These are phyloP conservation scores for Kluyveromyces starmeri DNA, from an alignment of 805 yeast species.

Conservation along the genomic window DNA sequence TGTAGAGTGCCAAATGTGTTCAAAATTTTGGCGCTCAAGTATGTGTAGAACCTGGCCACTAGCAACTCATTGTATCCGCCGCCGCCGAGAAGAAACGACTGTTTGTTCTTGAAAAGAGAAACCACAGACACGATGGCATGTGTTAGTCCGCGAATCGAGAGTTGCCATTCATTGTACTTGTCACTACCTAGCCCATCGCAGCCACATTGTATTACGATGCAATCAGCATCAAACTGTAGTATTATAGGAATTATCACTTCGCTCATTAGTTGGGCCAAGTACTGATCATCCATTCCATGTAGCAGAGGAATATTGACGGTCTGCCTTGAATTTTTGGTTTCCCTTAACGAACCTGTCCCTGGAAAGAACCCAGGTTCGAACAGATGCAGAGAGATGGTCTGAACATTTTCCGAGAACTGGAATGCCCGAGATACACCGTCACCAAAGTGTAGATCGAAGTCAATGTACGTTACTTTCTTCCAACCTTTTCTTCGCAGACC, in stretches of 20 bases:
- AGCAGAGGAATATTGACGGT: constrained; percentile 46
- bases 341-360: constrained; percentile 48
- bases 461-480: constrained; percentile 48
- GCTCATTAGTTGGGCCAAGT: constrained; percentile 31
- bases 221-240: constrained; percentile 36
- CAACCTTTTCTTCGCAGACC: constrained; percentile 38
- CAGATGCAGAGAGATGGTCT: constrained; percentile 57
- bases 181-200: constrained; percentile 68
- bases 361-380: constrained; percentile 64
- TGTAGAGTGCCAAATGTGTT: constrained; percentile 7
- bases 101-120: constrained; percentile 19
- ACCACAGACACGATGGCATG: constrained; percentile 23
- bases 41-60: constrained; percentile 50
- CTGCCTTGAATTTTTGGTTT: constrained; percentile 32
- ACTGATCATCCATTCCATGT: constrained; percentile 46
- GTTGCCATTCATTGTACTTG: constrained; percentile 58
- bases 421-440: constrained; percentile 72
- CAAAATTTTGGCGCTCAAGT: constrained; percentile 23
- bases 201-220: constrained; percentile 59
- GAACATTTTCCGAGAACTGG: constrained; percentile 42
- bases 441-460: constrained; percentile 72
- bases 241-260: constrained; percentile 38
- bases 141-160: constrained; percentile 45
- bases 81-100: constrained; percentile 48
- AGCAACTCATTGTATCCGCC: constrained; percentile 66